A percentile compares a stretch with the other conserved stretches of the same genome.
Evolutionary conservation across 441 rosid genomes (phyloP).

Genomic region (Daphne laureola): DNA sequence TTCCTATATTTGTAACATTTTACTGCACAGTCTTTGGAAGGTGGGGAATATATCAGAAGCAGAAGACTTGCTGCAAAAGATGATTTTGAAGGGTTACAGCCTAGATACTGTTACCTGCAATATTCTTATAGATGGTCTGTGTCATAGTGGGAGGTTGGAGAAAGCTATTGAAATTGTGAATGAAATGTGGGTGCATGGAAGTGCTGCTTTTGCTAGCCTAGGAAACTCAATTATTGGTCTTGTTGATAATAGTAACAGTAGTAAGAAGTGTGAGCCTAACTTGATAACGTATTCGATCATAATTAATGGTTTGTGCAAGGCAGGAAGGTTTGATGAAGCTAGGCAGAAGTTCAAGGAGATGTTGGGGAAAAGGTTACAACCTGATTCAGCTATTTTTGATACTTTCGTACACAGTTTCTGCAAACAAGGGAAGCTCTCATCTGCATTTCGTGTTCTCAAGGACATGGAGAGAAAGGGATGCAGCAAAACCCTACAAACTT

Average conservation of each 20-base stretch:
- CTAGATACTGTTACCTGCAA: constrained; percentile 88
- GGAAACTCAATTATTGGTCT: constrained; percentile 70
- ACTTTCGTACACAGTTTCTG: constrained; percentile 69
- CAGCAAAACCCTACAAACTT: constrained; percentile 68
- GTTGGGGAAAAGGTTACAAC: constrained; percentile 60
- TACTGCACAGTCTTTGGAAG: constrained; percentile 81
- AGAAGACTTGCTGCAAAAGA: constrained; percentile 74
- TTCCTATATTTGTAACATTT: constrained; percentile 67
- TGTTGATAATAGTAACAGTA: constrained; percentile 47
- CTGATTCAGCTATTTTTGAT: constrained; percentile 72
- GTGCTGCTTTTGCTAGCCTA: constrained; percentile 81
- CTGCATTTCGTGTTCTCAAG: constrained; percentile 90
- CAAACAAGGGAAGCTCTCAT: constrained; percentile 81
- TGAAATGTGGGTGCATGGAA: constrained; percentile 82
- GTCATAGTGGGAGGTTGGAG: constrained; percentile 67
- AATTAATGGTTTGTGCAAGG: constrained; percentile 71
- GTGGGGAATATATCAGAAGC: constrained; percentile 72
- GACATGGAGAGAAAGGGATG: constrained; percentile 95
- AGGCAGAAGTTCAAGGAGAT: constrained; percentile 73
- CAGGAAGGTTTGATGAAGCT: constrained; percentile 73
- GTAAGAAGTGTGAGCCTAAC: constrained; percentile 72
- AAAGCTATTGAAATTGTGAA: constrained; percentile 74
- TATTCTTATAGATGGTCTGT: constrained; percentile 76
- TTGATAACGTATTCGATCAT: constrained; percentile 70
- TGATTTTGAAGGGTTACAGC: constrained; percentile 73